Evolutionary conservation across 2,329 filamentous ascomycete species (phyloP).

Genomic region (Pestalotiopsis sp.): DNA sequence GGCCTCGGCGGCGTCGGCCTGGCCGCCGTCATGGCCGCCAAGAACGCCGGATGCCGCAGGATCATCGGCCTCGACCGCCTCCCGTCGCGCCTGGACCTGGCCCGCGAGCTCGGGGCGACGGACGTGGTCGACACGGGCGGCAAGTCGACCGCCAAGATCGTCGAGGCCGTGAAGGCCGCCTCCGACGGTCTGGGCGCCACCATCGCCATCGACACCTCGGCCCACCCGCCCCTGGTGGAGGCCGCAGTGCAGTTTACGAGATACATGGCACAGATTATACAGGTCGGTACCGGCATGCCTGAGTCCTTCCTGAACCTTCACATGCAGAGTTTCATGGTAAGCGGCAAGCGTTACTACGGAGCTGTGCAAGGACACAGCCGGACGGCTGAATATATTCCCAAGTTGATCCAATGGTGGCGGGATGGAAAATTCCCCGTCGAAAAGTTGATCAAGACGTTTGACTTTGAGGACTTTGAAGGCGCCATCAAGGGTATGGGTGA

Average conservation of each 20-base stretch:
- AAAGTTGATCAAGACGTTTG: slow-evolving; percentile 19
- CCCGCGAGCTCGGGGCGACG: slow-evolving; percentile 66
- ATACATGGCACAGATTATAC: slow-evolving; percentile 49
- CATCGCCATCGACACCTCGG: slow-evolving; percentile 54
- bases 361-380: slow-evolving; percentile 32
- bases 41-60: slow-evolving; percentile 7
- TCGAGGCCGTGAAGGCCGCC: slow-evolving; percentile 47
- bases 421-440: slow-evolving; percentile 22
- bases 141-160: slow-evolving; percentile 42
- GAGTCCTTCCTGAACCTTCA: slow-evolving; percentile 44
- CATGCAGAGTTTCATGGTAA: slow-evolving; percentile 47
- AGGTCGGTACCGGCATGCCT: slow-evolving; percentile 50
- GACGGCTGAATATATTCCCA: slow-evolving; percentile 42
- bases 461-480: slow-evolving; percentile 18
- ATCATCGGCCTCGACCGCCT: slow-evolving; percentile 56
- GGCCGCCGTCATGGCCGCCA: slow-evolving; percentile 16
- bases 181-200: slow-evolving; percentile 49
- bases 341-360: slow-evolving; percentile 50
- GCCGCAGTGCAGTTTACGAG: slow-evolving; percentile 44
- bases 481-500: slow-evolving; percentile 20
- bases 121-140: slow-evolving; percentile 37
- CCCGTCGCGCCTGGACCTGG: slow-evolving; percentile 69
- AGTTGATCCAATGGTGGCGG: slow-evolving; percentile 22
- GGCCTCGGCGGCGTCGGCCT: slow-evolving; percentile 17
- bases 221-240: slow-evolving; percentile 40